These are phyloP conservation scores for Pyrenula massariospora DNA, from an alignment of 495 filamentous ascomycete species.

Conservation along the genomic window DNA sequence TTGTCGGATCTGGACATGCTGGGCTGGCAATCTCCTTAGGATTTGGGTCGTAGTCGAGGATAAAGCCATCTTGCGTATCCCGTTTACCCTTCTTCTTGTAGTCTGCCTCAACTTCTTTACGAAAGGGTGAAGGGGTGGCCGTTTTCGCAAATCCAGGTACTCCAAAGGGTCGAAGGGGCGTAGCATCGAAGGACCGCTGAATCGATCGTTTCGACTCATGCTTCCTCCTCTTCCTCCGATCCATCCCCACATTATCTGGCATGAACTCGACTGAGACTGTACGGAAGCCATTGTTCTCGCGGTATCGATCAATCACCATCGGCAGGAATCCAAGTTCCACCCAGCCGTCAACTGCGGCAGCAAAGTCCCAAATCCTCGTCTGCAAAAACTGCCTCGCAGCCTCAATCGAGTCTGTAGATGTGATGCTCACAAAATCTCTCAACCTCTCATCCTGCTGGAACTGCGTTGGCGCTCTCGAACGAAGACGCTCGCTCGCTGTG, in stretches of 20 bases:
- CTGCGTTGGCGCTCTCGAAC: not conserved
- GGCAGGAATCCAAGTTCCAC: not conserved
- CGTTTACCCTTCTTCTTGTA: not conserved
- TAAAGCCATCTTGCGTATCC: not conserved
- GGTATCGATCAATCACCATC: not conserved
- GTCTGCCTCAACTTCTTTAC: not conserved
- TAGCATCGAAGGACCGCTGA: not conserved
- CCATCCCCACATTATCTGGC: not conserved
- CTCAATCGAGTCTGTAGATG: not conserved
- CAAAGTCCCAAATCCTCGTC: not conserved
- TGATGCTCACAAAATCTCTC: not conserved
- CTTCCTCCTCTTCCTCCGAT: not conserved
- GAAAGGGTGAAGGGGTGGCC: not conserved
- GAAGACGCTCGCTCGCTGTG: not conserved
- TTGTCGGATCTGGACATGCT: not conserved
- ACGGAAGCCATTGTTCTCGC: not conserved
- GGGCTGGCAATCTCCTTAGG: not conserved
- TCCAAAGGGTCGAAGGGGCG: not conserved
- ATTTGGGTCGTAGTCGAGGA: not conserved
- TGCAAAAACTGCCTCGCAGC: not conserved
- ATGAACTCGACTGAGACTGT: not conserved
- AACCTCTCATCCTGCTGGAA: not conserved
- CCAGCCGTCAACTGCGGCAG: not conserved
- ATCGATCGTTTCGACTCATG: not conserved
- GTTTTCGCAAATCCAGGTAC: not conserved